Percentiles rank a stretch among this genome's conserved stretches.
These are phyloP conservation scores for Cryptococcus deneoformans DNA, from an alignment of 1,284 basidiomycete species.

Conservation along the genomic window DNA sequence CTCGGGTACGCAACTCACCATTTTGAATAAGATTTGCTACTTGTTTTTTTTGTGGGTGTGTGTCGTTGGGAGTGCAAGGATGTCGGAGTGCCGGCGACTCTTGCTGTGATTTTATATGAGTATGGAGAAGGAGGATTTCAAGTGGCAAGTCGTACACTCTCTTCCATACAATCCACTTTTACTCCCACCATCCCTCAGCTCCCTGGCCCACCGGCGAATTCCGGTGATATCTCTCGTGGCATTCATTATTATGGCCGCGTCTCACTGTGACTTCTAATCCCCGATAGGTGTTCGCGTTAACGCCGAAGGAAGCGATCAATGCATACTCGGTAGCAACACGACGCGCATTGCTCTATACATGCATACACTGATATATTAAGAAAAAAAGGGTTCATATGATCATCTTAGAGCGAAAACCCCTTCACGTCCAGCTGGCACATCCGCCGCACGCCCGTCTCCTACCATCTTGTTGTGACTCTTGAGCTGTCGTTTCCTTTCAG, in stretches of 20 bases:
- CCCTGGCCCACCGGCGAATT: background rate
- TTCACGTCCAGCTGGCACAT: conserved; percentile 35
- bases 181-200: background rate
- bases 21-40: conserved; percentile 12
- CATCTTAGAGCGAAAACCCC: conserved; percentile 38
- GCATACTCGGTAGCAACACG: background rate
- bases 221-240: conserved; percentile 1
- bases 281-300: conserved; percentile 4
- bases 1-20: conserved; percentile 18
- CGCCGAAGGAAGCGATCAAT: conserved; percentile 9
- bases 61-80: conserved; percentile 5
- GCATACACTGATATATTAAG: background rate
- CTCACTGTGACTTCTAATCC: background rate
- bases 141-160: background rate
- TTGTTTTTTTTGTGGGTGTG: conserved; percentile 1
- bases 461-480: conserved; percentile 51
- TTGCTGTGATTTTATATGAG: conserved; percentile 10
- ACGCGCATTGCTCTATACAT: conserved; percentile 5
- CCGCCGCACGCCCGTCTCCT: conserved; percentile 44
- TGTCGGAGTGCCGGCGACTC: conserved; percentile 12
- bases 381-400: too few relatives aligned
- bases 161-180: background rate
- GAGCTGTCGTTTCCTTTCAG: conserved; percentile 70
- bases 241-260: background rate
- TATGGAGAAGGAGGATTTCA: background rate